Conservation (phyloP, 78 protist genomes). For the Cyanophora paradoxa region DNA sequence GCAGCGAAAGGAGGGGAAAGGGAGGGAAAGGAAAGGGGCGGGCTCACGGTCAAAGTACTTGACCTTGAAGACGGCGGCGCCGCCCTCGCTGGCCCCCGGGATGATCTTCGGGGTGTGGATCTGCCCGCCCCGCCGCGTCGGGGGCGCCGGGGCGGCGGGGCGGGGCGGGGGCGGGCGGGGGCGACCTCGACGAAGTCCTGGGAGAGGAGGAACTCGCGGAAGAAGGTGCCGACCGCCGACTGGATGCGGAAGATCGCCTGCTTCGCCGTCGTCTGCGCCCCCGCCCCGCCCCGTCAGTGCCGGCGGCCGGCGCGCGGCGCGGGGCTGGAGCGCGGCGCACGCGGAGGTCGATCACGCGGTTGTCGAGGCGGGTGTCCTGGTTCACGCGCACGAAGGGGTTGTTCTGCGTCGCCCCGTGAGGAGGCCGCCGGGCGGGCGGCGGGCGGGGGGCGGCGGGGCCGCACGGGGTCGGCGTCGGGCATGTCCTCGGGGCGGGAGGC, state of each 20-base stretch:
- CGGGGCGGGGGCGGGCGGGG: no score
- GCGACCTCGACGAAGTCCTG: constrained; percentile 64
- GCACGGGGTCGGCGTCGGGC: background rate
- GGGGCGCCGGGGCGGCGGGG: no score
- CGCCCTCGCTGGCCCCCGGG: constrained; percentile 86
- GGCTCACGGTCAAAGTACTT: constrained; percentile 70
- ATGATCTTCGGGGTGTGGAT: constrained; percentile 96
- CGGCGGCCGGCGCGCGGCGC: background rate
- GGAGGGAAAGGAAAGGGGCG: constrained; percentile 65
- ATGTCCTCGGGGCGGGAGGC: constrained; percentile 42
- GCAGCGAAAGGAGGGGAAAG: no score
- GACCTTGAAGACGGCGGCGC: constrained; percentile 90
- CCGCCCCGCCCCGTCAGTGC: no score
- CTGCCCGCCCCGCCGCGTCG: no score
- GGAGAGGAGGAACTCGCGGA: constrained; percentile 50
- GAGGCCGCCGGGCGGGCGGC: background rate
- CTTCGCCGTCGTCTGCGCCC: constrained; percentile 84
- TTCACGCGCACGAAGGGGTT: constrained; percentile 33
- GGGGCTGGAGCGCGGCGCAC: background rate
- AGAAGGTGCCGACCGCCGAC: constrained; percentile 52
- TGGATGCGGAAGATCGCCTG: constrained; percentile 78
- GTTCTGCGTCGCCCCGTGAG: background rate
- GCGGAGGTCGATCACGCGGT: constrained; percentile 84
- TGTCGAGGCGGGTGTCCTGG: constrained; percentile 72
- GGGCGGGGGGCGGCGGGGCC: background rate